These are phyloP conservation scores for Russula brevipes DNA, from an alignment of 768 basidiomycete species.

Conservation along the genomic window DNA sequence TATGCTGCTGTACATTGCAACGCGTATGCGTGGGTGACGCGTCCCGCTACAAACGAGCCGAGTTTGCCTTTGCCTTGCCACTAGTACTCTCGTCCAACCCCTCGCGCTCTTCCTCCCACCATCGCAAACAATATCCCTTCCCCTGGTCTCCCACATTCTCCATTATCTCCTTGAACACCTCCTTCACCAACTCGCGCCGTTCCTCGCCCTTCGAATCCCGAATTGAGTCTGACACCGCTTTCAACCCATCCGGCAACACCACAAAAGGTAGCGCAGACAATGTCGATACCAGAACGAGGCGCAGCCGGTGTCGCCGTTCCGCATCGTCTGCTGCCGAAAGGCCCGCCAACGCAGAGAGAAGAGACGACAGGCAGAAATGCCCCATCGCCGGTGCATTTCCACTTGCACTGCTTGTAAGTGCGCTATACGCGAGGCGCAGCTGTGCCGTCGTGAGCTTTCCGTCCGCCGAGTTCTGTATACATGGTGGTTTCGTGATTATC, in stretches of 20 bases:
- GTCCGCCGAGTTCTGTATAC: constrained; percentile 54
- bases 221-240: constrained; percentile 40
- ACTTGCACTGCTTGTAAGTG: constrained; percentile 59
- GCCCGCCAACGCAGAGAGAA: constrained; percentile 26
- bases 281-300: constrained; percentile 58
- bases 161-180: constrained; percentile 58
- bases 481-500: not conserved
- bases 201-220: constrained; percentile 26
- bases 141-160: constrained; percentile 63
- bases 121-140: constrained; percentile 59
- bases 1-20: not conserved
- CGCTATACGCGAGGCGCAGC: constrained; percentile 68
- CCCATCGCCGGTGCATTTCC: constrained; percentile 42
- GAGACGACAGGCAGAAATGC: constrained; percentile 53
- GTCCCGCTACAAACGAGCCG: constrained; percentile 18
- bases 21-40: constrained; percentile 18
- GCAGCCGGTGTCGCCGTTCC: constrained; percentile 48
- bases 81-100: not conserved
- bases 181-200: constrained; percentile 47
- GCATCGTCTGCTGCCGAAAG: constrained; percentile 15
- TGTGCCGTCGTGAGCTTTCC: constrained; percentile 58
- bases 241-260: constrained; percentile 52
- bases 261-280: constrained; percentile 56
- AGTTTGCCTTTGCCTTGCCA: not conserved
- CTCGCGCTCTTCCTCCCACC: constrained; percentile 56